Evolutionary conservation across 805 yeast genomes (phyloP).

Genomic region (Nakazawaea holstii): DNA sequence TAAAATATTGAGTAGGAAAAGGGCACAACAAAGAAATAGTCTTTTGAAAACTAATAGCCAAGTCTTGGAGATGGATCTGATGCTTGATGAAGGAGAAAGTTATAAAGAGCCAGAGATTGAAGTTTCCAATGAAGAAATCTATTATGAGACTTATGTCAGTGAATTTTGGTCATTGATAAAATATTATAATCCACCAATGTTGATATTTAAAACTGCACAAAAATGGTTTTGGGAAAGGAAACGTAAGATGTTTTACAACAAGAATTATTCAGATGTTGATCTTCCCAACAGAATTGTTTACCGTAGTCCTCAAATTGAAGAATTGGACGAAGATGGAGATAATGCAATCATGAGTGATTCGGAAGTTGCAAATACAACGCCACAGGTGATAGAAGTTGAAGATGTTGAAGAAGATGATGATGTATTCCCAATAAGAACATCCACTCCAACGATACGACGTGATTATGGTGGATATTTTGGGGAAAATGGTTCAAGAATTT

Average conservation of each 20-base stretch:
- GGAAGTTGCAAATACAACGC: not conserved
- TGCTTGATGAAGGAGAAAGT: constrained; percentile 11
- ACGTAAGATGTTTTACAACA: not conserved
- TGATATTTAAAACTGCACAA: constrained; percentile 14
- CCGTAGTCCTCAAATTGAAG: constrained; percentile 14
- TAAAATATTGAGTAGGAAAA: constrained; percentile 4
- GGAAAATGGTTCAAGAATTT: not conserved
- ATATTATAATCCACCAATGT: constrained; percentile 19
- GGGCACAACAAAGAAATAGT: not conserved
- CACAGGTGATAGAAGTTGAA: not conserved
- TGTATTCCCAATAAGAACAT: not conserved
- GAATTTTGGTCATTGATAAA: constrained; percentile 18
- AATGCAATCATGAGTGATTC: constrained; percentile 5
- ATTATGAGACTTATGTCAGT: constrained; percentile 16
- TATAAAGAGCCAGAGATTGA: constrained; percentile 9
- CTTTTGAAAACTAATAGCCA: constrained; percentile 2
- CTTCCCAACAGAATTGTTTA: not conserved
- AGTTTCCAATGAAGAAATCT: constrained; percentile 17
- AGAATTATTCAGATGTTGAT: not conserved
- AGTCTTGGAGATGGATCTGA: constrained; percentile 8
- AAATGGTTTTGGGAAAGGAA: constrained; percentile 13
- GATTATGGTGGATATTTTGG: constrained; percentile 10
- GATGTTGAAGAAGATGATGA: not conserved
- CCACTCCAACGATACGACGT: constrained; percentile 4
- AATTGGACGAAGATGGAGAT: constrained; percentile 14